These are phyloP conservation scores for Trichosporon faecale DNA, from an alignment of 1,284 basidiomycete genomes.

Conservation along the genomic window DNA sequence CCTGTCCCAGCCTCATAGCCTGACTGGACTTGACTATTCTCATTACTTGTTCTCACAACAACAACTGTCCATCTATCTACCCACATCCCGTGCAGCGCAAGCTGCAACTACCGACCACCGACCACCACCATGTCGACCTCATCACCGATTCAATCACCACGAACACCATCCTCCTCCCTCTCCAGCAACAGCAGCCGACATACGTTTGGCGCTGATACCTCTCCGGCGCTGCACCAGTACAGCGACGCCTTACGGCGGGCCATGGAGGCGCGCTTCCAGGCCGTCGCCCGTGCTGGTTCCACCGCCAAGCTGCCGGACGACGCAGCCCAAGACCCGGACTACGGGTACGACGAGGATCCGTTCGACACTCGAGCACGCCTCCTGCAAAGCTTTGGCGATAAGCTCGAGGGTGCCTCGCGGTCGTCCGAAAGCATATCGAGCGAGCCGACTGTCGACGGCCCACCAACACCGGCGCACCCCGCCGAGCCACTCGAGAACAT, in stretches of 20 bases:
- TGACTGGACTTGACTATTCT: not conserved
- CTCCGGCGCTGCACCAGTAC: constrained; percentile 20
- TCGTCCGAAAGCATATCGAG: constrained; percentile 1
- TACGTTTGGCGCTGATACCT: constrained; percentile 1
- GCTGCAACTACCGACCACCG: not conserved
- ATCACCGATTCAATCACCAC: not conserved
- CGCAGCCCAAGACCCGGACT: constrained; percentile 23
- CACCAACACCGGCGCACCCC: not conserved
- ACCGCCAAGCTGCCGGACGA: constrained; percentile 4
- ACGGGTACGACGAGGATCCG: constrained; percentile 28
- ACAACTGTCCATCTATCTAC: not conserved
- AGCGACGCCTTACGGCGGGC: constrained; percentile 20
- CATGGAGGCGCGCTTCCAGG: constrained; percentile 18
- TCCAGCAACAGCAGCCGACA: constrained; percentile 8
- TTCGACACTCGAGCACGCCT: constrained; percentile 23
- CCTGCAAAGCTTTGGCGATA: constrained; percentile 6
- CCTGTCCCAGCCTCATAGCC: not conserved
- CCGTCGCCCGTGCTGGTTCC: constrained; percentile 14
- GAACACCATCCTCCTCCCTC: constrained; percentile 3
- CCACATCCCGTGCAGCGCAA: not conserved
- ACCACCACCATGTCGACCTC: not conserved
- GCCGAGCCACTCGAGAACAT: not conserved
- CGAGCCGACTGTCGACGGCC: not conserved
- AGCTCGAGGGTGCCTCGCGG: not conserved
- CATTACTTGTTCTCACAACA: not conserved